Evolutionary conservation across 2,329 filamentous ascomycete species (phyloP).

Genomic region (Colletotrichum sublineola): DNA sequence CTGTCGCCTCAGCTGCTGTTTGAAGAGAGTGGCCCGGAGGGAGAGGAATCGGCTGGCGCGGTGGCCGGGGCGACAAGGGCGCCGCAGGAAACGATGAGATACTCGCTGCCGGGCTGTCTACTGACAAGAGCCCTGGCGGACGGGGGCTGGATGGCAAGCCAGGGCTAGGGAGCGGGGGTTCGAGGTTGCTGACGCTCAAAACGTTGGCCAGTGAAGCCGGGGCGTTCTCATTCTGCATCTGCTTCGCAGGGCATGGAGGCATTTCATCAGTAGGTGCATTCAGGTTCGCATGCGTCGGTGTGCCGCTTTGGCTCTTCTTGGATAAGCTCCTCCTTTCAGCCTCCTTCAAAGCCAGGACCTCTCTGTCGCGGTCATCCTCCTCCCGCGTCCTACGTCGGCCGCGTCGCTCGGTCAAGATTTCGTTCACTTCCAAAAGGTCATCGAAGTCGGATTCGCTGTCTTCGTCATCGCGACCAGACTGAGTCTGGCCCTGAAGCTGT

Average conservation of each 20-base stretch:
- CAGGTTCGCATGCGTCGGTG: slow-evolving; percentile 57
- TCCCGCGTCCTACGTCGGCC: slow-evolving; percentile 88
- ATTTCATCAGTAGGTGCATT: slow-evolving; percentile 48
- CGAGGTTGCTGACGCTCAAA: slow-evolving; percentile 55
- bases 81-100: slow-evolving; percentile 72
- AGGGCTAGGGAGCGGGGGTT: slow-evolving; percentile 66
- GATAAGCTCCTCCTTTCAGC: slow-evolving; percentile 79
- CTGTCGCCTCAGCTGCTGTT: slow-evolving; percentile 58
- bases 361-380: slow-evolving; percentile 85
- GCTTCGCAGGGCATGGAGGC: slow-evolving; percentile 55
- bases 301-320: slow-evolving; percentile 70
- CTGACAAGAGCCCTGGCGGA: slow-evolving; percentile 55
- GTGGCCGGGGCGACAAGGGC: slow-evolving; percentile 79
- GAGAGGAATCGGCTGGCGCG: slow-evolving; percentile 79
- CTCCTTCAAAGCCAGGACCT: slow-evolving; percentile 75
- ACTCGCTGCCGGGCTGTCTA: slow-evolving; percentile 57
- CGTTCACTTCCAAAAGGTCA: slow-evolving; percentile 78
- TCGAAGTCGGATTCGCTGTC: slow-evolving; percentile 87
- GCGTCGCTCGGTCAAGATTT: slow-evolving; percentile 71
- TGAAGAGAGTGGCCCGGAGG: slow-evolving; percentile 77
- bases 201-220: slow-evolving; percentile 67
- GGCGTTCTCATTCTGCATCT: slow-evolving; percentile 53
- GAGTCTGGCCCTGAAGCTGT: slow-evolving; percentile 70
- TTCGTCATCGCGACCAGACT: slow-evolving; percentile 65
- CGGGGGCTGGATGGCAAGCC: slow-evolving; percentile 72